phyloP scores from a whole-genome alignment of 2,329 filamentous ascomycete genomes.

The Alternaria tenuissima region DNA sequence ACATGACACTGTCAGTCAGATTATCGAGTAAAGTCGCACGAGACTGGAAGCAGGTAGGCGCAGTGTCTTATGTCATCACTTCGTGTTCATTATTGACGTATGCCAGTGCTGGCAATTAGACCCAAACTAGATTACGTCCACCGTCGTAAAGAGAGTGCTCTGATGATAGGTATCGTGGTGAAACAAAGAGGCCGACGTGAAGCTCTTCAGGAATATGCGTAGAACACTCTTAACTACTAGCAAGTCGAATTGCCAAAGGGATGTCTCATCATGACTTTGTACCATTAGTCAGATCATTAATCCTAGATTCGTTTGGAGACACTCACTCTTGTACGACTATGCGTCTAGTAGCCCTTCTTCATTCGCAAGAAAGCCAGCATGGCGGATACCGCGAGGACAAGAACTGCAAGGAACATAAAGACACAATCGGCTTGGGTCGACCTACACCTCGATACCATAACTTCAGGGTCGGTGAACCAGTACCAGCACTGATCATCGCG shows the following conservation, averaged over 20 bases:
- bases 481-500: neutral
- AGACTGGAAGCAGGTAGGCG: neutral
- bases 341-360: constrained; percentile 21
- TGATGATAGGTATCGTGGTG: neutral
- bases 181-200: neutral
- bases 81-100: neutral
- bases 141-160: neutral
- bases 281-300: neutral
- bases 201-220: neutral
- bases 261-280: neutral
- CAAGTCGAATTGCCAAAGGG: neutral
- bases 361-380: constrained; percentile 18
- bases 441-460: constrained; percentile 23
- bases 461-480: neutral
- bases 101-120: neutral
- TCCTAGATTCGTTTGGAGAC: neutral
- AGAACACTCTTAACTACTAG: neutral
- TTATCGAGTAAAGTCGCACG: neutral
- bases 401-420: constrained; percentile 37
- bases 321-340: neutral
- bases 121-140: neutral
- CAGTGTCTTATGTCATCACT: neutral
- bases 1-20: too few species aligned
- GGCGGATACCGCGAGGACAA: constrained; percentile 22
- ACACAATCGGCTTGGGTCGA: constrained; percentile 33